A percentile compares a stretch with the other conserved stretches of the same genome.
These are phyloP conservation scores for Andrographis paniculata DNA, from an alignment of 305 asterid species.

Conservation along the genomic window DNA sequence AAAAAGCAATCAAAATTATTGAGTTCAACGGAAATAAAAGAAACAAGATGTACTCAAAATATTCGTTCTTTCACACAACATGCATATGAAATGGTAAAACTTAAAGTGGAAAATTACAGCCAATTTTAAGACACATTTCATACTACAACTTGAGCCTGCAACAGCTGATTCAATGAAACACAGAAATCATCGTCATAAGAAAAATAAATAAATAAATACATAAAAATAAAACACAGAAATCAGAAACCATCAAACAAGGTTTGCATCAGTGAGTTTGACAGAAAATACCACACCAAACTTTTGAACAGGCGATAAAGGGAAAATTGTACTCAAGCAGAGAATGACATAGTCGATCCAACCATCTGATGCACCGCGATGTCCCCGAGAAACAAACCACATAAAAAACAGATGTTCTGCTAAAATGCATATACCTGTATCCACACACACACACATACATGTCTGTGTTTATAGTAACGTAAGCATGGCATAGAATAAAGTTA, in stretches of 20 bases:
- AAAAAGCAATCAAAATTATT: not conserved
- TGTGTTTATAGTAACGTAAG: constrained; percentile 1
- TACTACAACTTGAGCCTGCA: constrained; percentile 13
- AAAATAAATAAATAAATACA: too few species aligned
- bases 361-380: constrained; percentile 4
- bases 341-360: constrained; percentile 9
- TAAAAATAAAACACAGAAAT: constrained; percentile 5
- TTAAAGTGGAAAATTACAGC: constrained; percentile 4
- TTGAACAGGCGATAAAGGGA: not conserved
- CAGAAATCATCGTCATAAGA: constrained; percentile 4
- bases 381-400: constrained; percentile 10
- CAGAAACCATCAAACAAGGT: not conserved
- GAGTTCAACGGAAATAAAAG: too few species aligned
- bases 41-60: too few species aligned
- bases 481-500: constrained; percentile 1
- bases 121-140: constrained; percentile 6
- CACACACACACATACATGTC: not conserved
- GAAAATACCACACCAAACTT: constrained; percentile 8
- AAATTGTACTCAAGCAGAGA: constrained; percentile 1
- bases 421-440: not conserved
- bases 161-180: constrained; percentile 10
- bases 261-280: constrained; percentile 5
- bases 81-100: constrained; percentile 5
- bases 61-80: too few species aligned
- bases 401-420: constrained; percentile 1